Percentiles rank a stretch among this genome's conserved stretches.
Evolutionary conservation across 2,329 filamentous ascomycete genomes (phyloP).

Genomic region (Lasiodiplodia gonubiensis): DNA sequence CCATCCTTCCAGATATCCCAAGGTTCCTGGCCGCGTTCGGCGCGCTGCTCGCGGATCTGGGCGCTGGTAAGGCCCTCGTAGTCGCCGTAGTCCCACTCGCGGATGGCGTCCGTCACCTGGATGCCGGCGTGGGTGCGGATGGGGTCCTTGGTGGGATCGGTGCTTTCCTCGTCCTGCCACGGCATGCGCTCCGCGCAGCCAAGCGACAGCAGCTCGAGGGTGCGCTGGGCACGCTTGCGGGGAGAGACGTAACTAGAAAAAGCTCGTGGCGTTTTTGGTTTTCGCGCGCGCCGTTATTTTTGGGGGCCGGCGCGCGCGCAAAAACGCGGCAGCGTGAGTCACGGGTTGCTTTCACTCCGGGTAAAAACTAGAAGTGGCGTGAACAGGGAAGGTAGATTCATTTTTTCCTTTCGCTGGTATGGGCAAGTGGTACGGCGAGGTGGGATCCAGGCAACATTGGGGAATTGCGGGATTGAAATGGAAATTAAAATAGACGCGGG

Average conservation of each 20-base stretch:
- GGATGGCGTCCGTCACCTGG: conserved; percentile 57
- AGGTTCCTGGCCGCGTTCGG: conserved; percentile 51
- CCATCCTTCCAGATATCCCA: conserved; percentile 92
- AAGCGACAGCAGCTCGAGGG: conserved; percentile 85
- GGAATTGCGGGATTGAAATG: neutral
- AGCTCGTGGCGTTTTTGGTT: conserved; percentile 1
- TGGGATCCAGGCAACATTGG: neutral
- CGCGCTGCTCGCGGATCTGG: conserved; percentile 57
- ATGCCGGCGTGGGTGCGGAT: conserved; percentile 47
- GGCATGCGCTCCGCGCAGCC: conserved; percentile 72
- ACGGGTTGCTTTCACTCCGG: neutral
- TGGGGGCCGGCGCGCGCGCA: neutral
- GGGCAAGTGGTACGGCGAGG: neutral
- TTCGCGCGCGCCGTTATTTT: neutral
- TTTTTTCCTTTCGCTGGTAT: neutral
- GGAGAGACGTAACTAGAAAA: conserved; percentile 77
- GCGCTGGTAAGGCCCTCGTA: conserved; percentile 64
- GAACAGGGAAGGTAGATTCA: neutral
- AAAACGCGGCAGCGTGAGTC: neutral
- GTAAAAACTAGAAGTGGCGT: neutral
- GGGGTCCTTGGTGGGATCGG: conserved; percentile 27
- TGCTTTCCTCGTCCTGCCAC: conserved; percentile 56
- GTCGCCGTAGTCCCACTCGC: conserved; percentile 68
- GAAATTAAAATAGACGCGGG: conserved; percentile 1
- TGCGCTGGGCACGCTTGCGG: conserved; percentile 80